phyloP scores from a whole-genome alignment of 768 basidiomycete species.

The Mycena vulgaris region DNA sequence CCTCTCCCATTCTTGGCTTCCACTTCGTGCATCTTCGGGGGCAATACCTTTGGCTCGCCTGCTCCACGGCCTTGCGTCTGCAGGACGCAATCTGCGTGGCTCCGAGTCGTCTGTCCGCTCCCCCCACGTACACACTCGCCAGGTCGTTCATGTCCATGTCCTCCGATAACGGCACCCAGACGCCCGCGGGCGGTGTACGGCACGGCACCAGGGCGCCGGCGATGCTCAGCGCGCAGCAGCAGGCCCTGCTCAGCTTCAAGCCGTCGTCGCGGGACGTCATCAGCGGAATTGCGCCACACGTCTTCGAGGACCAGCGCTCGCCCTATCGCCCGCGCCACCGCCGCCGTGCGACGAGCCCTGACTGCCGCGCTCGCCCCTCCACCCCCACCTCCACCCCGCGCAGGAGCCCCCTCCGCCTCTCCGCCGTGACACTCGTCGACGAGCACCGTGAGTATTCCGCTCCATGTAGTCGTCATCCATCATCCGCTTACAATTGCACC shows the following conservation, averaged over 20 bases:
- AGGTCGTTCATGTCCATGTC: constrained; percentile 15
- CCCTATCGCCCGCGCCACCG: constrained; percentile 7
- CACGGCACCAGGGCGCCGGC: neutral
- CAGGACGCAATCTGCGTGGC: neutral
- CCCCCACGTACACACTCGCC: neutral
- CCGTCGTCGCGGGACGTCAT: constrained; percentile 38
- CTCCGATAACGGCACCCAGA: constrained; percentile 5
- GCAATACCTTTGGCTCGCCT: constrained; percentile 8
- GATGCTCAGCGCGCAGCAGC: constrained; percentile 14
- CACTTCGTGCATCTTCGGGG: neutral
- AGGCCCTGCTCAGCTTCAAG: constrained; percentile 34
- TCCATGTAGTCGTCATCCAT: neutral
- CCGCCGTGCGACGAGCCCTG: constrained; percentile 1
- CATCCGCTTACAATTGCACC: neutral
- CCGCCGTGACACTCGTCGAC: constrained; percentile 17
- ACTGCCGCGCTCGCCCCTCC: neutral
- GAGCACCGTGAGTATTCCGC: constrained; percentile 27
- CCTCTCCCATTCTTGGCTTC: neutral
- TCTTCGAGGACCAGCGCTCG: constrained; percentile 32
- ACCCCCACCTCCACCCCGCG: constrained; percentile 7
- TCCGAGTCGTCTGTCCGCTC: neutral
- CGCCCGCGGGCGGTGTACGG: too few species aligned
- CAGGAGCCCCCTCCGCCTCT: constrained; percentile 28
- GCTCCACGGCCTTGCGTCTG: constrained; percentile 17
- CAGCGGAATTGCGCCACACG: constrained; percentile 37